Evolutionary conservation across 208 protist genomes (phyloP), one percentile per base, ranked within the genome.

Genomic region (Crithidia thermophila): DNA sequence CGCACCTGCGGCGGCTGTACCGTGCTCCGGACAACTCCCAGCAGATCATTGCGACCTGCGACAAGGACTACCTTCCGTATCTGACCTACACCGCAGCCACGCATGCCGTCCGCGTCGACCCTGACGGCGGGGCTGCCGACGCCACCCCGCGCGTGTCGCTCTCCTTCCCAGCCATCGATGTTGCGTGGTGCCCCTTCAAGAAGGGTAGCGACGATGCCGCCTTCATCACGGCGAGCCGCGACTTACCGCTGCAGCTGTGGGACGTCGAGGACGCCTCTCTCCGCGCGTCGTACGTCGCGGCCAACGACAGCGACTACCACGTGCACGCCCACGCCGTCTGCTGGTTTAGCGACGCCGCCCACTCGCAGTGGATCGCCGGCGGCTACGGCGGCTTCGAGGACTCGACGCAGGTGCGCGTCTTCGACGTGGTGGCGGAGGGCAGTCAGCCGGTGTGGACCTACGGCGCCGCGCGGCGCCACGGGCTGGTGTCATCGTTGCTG

Each of bases 171-270:
- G 81, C 84, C n/a, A 80, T 79, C 23, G 82, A 91, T 58, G 33
- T 95, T 10, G 67, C 70, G 5, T 95, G 90, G 87, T 94, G 86
- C 50, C 85, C 90, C 16, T 89, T 91, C 75, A 90, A 85, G 65
- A n/a, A 53, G 1, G 82, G 76, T 11, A 31, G 33, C 14, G 73
- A 60, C n/a, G 50, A 85, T 28, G 77, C 87, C 1, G 69, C 77
- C n/a, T 91, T 87, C 61, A 51, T 90, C 33, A 84, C 82, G 6
- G 80, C 80, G 18, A 82, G 81, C 51, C 34, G 57, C 36, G 80
- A 75, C 45, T 75, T 75, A 61, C 90, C 90, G 8, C 60, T 95
- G 50, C 90, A 95, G 64, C 45, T 95, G 49, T 93, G 90, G 87
- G 87, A 95, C 61, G 11, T 72, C 2, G 79, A 87, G 18, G 85